Conservation (phyloP, 2,329 filamentous ascomycete genomes). For the Capronia americana region DNA sequence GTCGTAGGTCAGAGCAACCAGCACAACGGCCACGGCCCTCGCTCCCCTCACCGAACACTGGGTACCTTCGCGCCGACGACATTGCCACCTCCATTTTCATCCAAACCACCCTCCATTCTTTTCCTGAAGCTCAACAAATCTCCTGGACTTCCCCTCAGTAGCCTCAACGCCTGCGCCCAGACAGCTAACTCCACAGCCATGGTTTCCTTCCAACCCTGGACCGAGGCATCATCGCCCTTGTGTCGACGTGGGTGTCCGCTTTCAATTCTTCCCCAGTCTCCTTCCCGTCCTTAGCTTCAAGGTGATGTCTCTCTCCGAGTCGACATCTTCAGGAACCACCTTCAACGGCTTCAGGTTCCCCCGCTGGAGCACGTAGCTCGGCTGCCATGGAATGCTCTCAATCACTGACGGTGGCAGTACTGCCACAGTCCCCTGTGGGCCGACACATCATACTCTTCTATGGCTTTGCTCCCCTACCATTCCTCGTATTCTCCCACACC, state of each 20-base stretch:
- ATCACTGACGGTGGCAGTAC: too few species aligned
- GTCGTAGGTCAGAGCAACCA: neutral
- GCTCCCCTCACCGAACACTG: neutral
- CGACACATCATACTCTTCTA: neutral
- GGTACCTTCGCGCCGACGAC: neutral
- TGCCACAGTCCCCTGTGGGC: neutral
- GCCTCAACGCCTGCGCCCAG: neutral
- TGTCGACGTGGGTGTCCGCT: neutral
- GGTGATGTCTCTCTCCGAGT: neutral
- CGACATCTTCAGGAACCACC: neutral
- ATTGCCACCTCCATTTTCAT: neutral
- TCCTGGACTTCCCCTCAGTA: neutral
- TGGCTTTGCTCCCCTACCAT: neutral
- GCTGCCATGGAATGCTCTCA: neutral
- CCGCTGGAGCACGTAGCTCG: neutral
- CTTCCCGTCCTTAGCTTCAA: neutral
- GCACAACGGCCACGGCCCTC: neutral
- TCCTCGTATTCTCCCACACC: neutral
- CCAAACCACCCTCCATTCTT: neutral
- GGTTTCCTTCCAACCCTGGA: neutral
- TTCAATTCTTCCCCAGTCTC: neutral
- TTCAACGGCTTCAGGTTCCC: neutral
- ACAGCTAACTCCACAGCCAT: neutral
- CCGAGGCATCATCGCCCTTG: neutral
- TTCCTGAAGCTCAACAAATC: neutral